Base-by-base conservation (phyloP, 805 yeast genomes). In the Sugiyamaella qingdaonensis region DNA sequence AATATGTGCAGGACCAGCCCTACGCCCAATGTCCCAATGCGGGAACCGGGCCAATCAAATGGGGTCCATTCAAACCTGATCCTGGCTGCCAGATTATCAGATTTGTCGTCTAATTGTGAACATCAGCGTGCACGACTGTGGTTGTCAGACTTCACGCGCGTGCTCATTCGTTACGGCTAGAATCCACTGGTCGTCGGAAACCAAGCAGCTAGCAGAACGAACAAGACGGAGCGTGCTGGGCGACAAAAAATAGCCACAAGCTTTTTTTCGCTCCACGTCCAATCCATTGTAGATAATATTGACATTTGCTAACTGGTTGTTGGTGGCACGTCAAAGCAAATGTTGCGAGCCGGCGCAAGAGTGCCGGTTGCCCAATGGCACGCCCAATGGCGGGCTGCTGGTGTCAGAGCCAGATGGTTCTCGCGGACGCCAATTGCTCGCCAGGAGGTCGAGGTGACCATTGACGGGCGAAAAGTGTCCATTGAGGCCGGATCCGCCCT, bases 401-500 rank as follows among this genome's bases (percentile, higher is more conserved):
- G 43, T 31, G 16, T 19, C 4, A 45, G 37, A 35, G 19, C 19
- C 24, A 52, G 65, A 44, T 47, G 48, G 27, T 73, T 79, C 63
- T 59, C 76, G 41, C 55, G 67, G 43, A 58, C 76, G 48, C 41
- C 66, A 33, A 58, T 62, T 18, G 63, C 68, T 18, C 60, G 69
- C 51, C 81, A 82, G 45, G 88, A 84, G 52, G 87, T 84, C 49
- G 73, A 72, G 53, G 69, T 78, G 53, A 77, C 80, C 7, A 64
- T 62, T 48, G 96, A 88, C 68, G 94, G 94, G 48, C 79, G 79
- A 58, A 78, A 80, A 52, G 94, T 88, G 42, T 76, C 78, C 51
- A 84, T 88, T 58, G 95, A 88, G 68, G 90, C 90, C 47, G 95
- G 95, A 1, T 80, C 95, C 43, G 85, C 95, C 16, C 84, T 88